Conservation (phyloP, 257 asterid genomes). For the Solanum infundibuliforme region DNA sequence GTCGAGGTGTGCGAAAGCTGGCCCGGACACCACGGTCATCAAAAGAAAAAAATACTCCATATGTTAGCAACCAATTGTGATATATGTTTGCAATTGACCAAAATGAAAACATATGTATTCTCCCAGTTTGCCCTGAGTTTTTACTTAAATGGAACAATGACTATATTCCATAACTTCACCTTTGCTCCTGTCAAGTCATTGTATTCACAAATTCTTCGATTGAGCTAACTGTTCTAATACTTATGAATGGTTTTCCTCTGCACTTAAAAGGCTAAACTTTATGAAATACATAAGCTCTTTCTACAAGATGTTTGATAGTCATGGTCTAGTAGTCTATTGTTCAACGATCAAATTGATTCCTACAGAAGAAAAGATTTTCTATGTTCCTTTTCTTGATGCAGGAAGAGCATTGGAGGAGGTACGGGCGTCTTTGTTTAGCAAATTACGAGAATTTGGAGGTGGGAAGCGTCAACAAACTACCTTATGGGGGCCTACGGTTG, state of each 20-base stretch:
- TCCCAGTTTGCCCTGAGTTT: neutral
- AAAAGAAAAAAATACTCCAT: no score
- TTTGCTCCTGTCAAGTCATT: neutral
- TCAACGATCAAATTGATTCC: neutral
- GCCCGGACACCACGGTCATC: no score
- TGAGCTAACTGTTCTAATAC: neutral
- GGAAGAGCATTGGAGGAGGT: constrained; percentile 89
- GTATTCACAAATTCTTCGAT: neutral
- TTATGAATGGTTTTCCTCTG: neutral
- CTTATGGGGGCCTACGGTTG: constrained; percentile 63
- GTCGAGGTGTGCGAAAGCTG: neutral
- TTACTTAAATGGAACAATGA: neutral
- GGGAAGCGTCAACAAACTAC: constrained; percentile 70
- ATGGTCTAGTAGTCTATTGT: neutral
- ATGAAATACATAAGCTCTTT: neutral
- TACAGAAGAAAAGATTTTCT: neutral
- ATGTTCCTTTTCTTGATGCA: constrained; percentile 8
- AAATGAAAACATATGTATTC: neutral
- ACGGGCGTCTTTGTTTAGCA: constrained; percentile 70
- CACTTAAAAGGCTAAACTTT: neutral
- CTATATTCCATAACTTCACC: neutral
- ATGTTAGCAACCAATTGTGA: neutral
- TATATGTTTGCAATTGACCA: neutral
- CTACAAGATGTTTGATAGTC: neutral
- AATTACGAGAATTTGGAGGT: constrained; percentile 38